Evolutionary conservation across 164 flowering plant species (phyloP).

Genomic region (Pachysandra terminalis): DNA sequence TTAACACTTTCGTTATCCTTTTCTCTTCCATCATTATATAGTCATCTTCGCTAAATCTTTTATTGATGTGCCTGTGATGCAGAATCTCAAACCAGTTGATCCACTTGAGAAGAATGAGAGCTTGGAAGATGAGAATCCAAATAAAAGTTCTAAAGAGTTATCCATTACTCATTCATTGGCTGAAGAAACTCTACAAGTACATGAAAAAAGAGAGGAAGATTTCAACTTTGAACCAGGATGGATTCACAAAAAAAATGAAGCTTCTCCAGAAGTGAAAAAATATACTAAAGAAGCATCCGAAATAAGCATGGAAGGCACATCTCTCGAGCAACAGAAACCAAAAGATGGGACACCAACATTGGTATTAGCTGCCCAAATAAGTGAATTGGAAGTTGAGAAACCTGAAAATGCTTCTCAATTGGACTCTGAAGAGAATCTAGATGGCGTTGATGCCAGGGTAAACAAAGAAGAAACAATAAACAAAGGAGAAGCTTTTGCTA

Average conservation of each 20-base stretch:
- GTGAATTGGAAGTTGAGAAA: slow-evolving; percentile 10
- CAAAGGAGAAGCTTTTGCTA: slow-evolving; percentile 7
- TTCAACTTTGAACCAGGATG: slow-evolving; percentile 11
- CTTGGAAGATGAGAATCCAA: slow-evolving; percentile 2
- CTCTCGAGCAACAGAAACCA: slow-evolving; percentile 10
- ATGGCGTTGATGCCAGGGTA: background rate
- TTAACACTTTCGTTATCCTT: background rate
- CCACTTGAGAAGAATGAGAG: slow-evolving; percentile 9
- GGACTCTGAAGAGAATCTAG: slow-evolving; percentile 7
- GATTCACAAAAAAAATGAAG: slow-evolving; percentile 12
- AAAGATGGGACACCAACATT: slow-evolving; percentile 7
- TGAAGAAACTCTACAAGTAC: slow-evolving; percentile 12
- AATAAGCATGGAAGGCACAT: slow-evolving; percentile 1
- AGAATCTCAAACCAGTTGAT: slow-evolving; percentile 14
- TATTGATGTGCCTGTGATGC: slow-evolving; percentile 9
- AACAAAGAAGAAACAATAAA: too few species aligned
- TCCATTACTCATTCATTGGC: background rate
- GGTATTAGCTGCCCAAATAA: slow-evolving; percentile 8
- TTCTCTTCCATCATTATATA: background rate
- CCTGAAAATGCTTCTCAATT: background rate
- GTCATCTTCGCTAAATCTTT: background rate
- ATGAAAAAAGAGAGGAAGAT: slow-evolving; percentile 5
- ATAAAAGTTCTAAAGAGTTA: slow-evolving; percentile 1
- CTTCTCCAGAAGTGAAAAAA: slow-evolving; percentile 8
- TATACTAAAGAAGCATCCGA: slow-evolving; percentile 5